Percentiles rank a stretch among this genome's conserved stretches.
Conservation (phyloP, 805 yeast species). For the Wickerhamiella brachini region DNA sequence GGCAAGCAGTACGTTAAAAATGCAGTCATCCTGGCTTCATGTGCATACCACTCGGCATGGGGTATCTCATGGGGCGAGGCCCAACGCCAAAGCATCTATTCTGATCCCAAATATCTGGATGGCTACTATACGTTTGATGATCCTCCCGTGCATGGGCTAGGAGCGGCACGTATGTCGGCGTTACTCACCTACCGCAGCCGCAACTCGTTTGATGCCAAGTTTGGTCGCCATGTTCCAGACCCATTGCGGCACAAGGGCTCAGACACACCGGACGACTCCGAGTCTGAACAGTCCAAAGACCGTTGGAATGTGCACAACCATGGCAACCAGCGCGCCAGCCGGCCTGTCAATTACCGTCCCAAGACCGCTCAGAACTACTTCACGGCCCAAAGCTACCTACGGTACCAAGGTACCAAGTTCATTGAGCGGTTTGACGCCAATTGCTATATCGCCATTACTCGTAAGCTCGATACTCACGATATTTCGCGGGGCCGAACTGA, state of each 20-base stretch:
- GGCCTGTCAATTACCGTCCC: slow-evolving; percentile 12
- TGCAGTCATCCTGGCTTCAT: slow-evolving; percentile 77
- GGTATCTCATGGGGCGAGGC: slow-evolving; percentile 99
- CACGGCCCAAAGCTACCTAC: slow-evolving; percentile 87
- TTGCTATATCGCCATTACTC: slow-evolving; percentile 85
- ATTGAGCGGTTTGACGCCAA: slow-evolving; percentile 87
- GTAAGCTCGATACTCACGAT: slow-evolving; percentile 93
- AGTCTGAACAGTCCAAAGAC: slow-evolving; percentile 35
- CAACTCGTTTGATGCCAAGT: slow-evolving; percentile 79
- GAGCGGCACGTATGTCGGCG: slow-evolving; percentile 98
- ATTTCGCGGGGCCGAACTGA: slow-evolving; percentile 64
- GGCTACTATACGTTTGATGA: slow-evolving; percentile 72
- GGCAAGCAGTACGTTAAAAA: slow-evolving; percentile 52
- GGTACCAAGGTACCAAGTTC: slow-evolving; percentile 91
- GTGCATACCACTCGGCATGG: slow-evolving; percentile 95
- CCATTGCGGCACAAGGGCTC: slow-evolving; percentile 27
- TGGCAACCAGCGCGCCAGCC: slow-evolving; percentile 34
- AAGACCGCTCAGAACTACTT: slow-evolving; percentile 43
- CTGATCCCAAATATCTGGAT: slow-evolving; percentile 85
- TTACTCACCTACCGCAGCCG: slow-evolving; percentile 83
- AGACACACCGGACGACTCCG: slow-evolving; percentile 20
- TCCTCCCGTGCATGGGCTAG: slow-evolving; percentile 73
- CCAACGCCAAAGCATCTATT: slow-evolving; percentile 88
- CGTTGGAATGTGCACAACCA: slow-evolving; percentile 82
- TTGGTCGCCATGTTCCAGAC: slow-evolving; percentile 70